phyloP scores from a whole-genome alignment of 768 basidiomycete species.

The Sarcodon sp. region DNA sequence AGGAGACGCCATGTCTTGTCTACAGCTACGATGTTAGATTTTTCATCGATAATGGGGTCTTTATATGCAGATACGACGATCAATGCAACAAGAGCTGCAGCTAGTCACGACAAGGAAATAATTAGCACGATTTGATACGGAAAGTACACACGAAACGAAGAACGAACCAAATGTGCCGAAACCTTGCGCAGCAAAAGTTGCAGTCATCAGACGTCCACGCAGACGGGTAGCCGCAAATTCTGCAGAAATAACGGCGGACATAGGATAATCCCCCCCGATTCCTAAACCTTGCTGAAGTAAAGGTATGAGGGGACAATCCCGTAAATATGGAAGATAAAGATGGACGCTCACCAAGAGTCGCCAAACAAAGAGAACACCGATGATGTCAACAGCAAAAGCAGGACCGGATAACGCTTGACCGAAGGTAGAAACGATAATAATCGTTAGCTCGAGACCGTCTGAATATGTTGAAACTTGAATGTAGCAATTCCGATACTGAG shows the following conservation, averaged over 20 bases:
- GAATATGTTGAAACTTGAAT: constrained; percentile 1
- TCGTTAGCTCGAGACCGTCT: constrained; percentile 68
- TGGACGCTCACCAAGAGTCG: constrained; percentile 43
- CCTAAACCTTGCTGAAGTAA: constrained; percentile 57
- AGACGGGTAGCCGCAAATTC: constrained; percentile 73
- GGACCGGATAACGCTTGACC: constrained; percentile 66
- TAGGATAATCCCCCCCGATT: constrained; percentile 83
- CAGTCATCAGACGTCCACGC: constrained; percentile 82
- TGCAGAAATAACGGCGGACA: constrained; percentile 77
- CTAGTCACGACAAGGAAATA: constrained; percentile 16
- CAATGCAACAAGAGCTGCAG: constrained; percentile 53
- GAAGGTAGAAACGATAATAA: constrained; percentile 73
- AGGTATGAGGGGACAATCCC: background rate
- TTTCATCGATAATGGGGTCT: constrained; percentile 32
- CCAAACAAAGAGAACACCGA: constrained; percentile 75
- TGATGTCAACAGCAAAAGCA: constrained; percentile 53
- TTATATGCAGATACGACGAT: constrained; percentile 63
- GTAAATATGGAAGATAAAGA: background rate
- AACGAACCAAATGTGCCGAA: constrained; percentile 72
- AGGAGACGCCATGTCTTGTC: constrained; percentile 81
- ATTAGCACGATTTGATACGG: background rate
- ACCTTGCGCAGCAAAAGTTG: constrained; percentile 77
- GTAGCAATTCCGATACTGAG: background rate
- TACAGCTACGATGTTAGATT: constrained; percentile 29
- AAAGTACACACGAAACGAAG: background rate